phyloP scores from a whole-genome alignment of 2,329 filamentous ascomycete genomes.

The Xylariaceae sp. region DNA sequence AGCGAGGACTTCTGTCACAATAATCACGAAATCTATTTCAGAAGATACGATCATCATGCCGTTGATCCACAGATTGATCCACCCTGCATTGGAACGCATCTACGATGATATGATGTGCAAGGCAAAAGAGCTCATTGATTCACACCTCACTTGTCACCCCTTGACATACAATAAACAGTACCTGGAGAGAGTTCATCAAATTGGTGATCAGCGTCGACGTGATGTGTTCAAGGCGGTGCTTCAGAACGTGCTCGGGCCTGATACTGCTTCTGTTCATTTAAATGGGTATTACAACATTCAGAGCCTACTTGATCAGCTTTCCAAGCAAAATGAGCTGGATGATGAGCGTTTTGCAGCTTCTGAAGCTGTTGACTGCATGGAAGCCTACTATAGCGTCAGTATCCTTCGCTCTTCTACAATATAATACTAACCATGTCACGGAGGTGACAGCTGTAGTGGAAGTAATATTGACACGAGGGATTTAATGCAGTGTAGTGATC shows the following conservation, averaged over 20 bases:
- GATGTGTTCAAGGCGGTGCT: too few species aligned
- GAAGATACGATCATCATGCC: constrained; percentile 36
- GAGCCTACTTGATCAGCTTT: constrained; percentile 15
- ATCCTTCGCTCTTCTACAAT: too few species aligned
- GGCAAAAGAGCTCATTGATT: constrained; percentile 41
- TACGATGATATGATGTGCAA: constrained; percentile 36
- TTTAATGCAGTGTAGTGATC: too few species aligned
- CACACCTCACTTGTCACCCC: constrained; percentile 42
- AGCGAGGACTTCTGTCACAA: too few species aligned
- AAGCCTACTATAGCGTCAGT: constrained; percentile 33
- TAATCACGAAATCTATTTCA: constrained; percentile 34
- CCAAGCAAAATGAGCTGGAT: constrained; percentile 15
- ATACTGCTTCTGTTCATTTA: too few species aligned
- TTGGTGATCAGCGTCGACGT: neutral
- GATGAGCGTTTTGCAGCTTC: constrained; percentile 25
- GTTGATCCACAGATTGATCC: constrained; percentile 36
- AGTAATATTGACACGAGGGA: too few species aligned
- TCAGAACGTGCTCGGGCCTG: too few species aligned
- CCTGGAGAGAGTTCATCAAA: constrained; percentile 17
- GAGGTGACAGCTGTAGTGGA: too few species aligned
- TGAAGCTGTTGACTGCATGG: constrained; percentile 30
- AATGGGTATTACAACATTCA: constrained; percentile 25
- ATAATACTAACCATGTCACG: too few species aligned
- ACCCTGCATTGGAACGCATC: constrained; percentile 36
- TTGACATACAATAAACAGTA: constrained; percentile 52